Percentiles rank a stretch among this genome's conserved stretches.
Evolutionary conservation across 148 eudicot species (phyloP).

Genomic region (Cornus controversa): DNA sequence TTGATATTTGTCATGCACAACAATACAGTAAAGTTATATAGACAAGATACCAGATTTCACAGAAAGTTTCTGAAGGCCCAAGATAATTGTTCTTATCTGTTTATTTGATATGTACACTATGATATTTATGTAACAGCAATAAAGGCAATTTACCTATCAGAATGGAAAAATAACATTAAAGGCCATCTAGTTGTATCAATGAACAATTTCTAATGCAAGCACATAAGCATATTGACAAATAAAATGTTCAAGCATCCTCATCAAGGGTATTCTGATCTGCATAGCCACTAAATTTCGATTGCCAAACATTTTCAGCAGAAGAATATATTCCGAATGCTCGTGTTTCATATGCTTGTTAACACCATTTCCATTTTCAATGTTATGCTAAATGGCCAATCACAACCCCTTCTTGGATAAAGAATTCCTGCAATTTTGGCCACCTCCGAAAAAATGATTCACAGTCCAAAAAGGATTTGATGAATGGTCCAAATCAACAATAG

Average conservation of each 20-base stretch:
- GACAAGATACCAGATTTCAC: no score
- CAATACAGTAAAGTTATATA: no score
- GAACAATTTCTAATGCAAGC: no score
- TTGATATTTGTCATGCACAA: no score
- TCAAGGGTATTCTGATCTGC: background rate
- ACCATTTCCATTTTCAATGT: background rate
- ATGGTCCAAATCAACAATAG: slow-evolving; percentile 9
- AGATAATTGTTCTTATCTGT: no score
- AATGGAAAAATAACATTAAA: no score
- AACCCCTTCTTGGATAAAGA: background rate
- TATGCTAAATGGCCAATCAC: background rate
- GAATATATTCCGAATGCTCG: slow-evolving; percentile 1
- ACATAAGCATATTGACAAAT: background rate
- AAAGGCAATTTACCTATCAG: no score
- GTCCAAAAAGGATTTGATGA: slow-evolving; percentile 5
- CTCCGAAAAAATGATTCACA: background rate
- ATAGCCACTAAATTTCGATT: background rate
- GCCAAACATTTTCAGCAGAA: background rate
- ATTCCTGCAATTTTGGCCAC: background rate
- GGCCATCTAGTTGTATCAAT: no score
- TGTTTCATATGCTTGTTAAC: background rate
- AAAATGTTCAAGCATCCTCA: background rate
- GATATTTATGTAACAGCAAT: no score
- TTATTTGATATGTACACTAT: no score
- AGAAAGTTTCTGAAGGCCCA: no score